These are phyloP conservation scores for Lachancea lanzarotensis DNA, from an alignment of 805 yeast species.

Conservation along the genomic window DNA sequence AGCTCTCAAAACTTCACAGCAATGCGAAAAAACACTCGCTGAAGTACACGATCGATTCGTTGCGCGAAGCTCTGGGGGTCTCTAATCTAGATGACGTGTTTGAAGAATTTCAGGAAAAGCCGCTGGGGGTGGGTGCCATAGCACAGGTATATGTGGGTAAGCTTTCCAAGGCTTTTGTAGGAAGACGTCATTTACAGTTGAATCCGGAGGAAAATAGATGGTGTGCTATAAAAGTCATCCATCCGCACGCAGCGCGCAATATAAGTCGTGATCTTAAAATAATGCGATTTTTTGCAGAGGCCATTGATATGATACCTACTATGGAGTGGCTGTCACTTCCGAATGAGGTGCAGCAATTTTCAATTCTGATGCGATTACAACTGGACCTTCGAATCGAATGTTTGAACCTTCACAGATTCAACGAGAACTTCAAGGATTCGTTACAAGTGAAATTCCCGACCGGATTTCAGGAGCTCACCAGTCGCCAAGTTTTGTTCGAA, in stretches of 20 bases:
- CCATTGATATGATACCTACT: constrained; percentile 72
- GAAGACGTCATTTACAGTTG: constrained; percentile 19
- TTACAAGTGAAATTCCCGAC: constrained; percentile 72
- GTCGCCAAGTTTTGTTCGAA: constrained; percentile 73
- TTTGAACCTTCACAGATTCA: constrained; percentile 64
- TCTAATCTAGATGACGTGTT: constrained; percentile 65
- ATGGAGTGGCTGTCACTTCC: constrained; percentile 98
- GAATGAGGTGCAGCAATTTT: constrained; percentile 85
- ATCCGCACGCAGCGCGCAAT: constrained; percentile 70
- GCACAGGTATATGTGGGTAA: constrained; percentile 89
- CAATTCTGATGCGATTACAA: constrained; percentile 79
- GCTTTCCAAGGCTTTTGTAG: constrained; percentile 42
- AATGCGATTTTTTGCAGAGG: constrained; percentile 72
- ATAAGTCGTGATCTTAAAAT: constrained; percentile 77
- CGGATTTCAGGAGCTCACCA: constrained; percentile 59
- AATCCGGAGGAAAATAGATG: constrained; percentile 34
- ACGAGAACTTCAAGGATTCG: constrained; percentile 53
- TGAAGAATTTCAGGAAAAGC: constrained; percentile 65
- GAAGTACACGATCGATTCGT: constrained; percentile 47
- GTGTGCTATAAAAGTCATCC: constrained; percentile 90
- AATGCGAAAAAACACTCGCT: constrained; percentile 72
- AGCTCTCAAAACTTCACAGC: constrained; percentile 72
- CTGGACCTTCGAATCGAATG: constrained; percentile 88
- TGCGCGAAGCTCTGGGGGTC: constrained; percentile 52
- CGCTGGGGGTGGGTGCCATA: constrained; percentile 96